A percentile compares a stretch with the other conserved stretches of the same genome.
These are phyloP conservation scores for Trypanosoma caninum DNA, from an alignment of 208 protist genomes.

Conservation along the genomic window DNA sequence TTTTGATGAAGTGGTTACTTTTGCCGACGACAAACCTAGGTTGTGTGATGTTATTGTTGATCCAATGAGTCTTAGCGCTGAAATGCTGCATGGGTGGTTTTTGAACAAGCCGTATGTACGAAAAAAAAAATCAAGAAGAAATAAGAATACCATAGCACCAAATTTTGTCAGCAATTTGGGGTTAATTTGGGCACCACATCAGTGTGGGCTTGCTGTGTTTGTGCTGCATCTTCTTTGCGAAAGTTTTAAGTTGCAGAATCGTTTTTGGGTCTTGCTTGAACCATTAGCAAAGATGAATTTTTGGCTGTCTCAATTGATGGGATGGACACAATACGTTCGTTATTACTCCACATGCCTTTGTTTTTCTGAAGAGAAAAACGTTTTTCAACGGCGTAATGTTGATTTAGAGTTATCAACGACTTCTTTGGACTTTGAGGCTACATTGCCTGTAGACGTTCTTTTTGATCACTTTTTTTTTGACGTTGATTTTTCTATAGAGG, in stretches of 20 bases:
- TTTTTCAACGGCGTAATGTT: not conserved
- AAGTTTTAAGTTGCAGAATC: constrained; percentile 57
- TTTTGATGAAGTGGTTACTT: not conserved
- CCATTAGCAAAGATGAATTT: constrained; percentile 38
- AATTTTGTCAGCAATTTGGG: too few species aligned
- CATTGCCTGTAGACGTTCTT: constrained; percentile 20
- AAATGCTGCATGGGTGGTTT: not conserved
- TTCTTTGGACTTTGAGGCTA: constrained; percentile 12
- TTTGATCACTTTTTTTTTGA: constrained; percentile 21
- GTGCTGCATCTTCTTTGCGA: constrained; percentile 67
- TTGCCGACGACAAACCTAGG: not conserved
- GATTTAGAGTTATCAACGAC: not conserved
- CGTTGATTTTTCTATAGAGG: constrained; percentile 9
- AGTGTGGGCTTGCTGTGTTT: constrained; percentile 40
- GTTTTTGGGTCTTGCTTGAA: constrained; percentile 49
- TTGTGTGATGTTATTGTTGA: constrained; percentile 26
- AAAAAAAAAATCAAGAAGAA: too few species aligned
- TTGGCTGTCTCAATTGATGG: constrained; percentile 32
- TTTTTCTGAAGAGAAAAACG: constrained; percentile 12
- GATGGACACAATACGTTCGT: constrained; percentile 45
- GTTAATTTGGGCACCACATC: constrained; percentile 31
- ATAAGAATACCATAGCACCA: too few species aligned
- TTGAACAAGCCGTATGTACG: not conserved
- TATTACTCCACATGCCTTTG: constrained; percentile 39
- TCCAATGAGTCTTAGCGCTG: constrained; percentile 19